A percentile compares a stretch with the other conserved stretches of the same genome.
phyloP scores from a whole-genome alignment of 176 grass and related monocot species.

The Cymbopogon citratus region DNA sequence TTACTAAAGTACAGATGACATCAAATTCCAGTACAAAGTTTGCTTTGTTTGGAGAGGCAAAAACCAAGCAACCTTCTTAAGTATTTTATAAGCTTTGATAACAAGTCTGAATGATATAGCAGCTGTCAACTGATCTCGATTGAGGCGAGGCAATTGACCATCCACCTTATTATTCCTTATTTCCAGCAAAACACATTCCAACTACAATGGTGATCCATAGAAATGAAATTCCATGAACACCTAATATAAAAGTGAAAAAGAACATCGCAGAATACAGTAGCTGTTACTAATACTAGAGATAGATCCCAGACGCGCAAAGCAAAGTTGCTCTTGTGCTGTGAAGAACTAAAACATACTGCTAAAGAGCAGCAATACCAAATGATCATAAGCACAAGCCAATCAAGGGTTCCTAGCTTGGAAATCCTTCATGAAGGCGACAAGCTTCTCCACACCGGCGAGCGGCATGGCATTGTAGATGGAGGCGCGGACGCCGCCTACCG shows the following conservation, averaged over 20 bases:
- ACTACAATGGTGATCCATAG: constrained; percentile 12
- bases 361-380: not conserved
- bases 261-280: not conserved
- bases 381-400: constrained; percentile 1
- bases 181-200: constrained; percentile 26
- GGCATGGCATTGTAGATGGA: constrained; percentile 99
- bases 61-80: constrained; percentile 13
- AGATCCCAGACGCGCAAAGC: not conserved
- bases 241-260: not conserved
- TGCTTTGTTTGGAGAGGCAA: not conserved
- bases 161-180: constrained; percentile 35
- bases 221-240: constrained; percentile 16
- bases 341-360: constrained; percentile 16
- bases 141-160: not conserved
- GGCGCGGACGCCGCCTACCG: constrained; percentile 73
- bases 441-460: constrained; percentile 80
- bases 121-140: not conserved
- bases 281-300: constrained; percentile 18
- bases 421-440: constrained; percentile 94
- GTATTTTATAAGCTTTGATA: not conserved
- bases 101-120: not conserved
- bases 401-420: constrained; percentile 91
- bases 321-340: not conserved
- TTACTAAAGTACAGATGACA: not conserved
- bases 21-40: not conserved